Percentiles rank a stretch among this genome's conserved stretches.
Conservation (phyloP, 2,329 filamentous ascomycete species). For the Blastomyces emzantsi region DNA sequence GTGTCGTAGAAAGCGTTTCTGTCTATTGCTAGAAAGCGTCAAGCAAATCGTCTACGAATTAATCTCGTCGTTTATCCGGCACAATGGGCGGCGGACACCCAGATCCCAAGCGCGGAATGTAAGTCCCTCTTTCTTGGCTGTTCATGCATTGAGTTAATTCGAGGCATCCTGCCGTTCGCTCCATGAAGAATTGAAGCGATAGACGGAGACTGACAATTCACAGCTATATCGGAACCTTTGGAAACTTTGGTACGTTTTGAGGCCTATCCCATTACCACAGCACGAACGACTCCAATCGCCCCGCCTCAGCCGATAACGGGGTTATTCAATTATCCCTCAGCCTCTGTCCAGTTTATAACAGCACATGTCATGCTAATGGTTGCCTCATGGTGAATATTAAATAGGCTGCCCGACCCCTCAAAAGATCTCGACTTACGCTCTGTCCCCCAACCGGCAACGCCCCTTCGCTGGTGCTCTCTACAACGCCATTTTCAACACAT, state of each 20-base stretch:
- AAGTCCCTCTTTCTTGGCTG: conserved; percentile 18
- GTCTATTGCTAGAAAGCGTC: not conserved
- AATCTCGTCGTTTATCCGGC: conserved; percentile 5
- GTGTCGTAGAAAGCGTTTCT: conserved; percentile 2
- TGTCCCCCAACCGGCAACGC: conserved; percentile 82
- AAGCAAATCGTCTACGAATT: not conserved
- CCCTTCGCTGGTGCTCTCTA: conserved; percentile 68
- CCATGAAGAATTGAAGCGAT: not conserved
- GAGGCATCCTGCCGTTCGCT: not conserved
- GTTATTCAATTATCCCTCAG: not conserved
- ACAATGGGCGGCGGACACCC: conserved; percentile 30
- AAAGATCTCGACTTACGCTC: conserved; percentile 59
- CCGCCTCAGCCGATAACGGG: not conserved
- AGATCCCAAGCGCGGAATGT: conserved; percentile 39
- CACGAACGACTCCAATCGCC: not conserved
- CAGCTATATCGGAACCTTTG: conserved; percentile 9
- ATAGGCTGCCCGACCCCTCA: conserved; percentile 29
- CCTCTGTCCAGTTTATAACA: not conserved
- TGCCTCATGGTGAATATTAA: not conserved
- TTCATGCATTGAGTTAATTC: not conserved
- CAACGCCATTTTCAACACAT: conserved; percentile 91
- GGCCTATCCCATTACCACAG: not conserved
- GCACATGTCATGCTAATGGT: not conserved
- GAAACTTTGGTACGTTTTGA: conserved; percentile 8
- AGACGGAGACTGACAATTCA: not conserved